Percentiles rank a stretch among this genome's conserved stretches.
Conservation (phyloP, 78 protist species). For the Anaeramoeba ignava region DNA sequence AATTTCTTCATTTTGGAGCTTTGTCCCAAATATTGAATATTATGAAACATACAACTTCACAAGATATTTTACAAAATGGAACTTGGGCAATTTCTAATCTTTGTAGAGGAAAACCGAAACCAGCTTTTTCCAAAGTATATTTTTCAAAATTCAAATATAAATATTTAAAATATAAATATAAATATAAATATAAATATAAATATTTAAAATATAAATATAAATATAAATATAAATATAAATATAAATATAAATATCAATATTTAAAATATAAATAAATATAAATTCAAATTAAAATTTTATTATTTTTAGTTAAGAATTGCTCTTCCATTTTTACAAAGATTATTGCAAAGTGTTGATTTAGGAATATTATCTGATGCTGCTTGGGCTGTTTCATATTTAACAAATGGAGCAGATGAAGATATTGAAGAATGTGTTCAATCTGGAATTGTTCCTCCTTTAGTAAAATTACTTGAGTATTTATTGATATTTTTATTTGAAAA, state of each 20-base stretch:
- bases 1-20: neutral
- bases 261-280: too few species aligned
- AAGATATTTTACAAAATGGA: conserved; percentile 3
- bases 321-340: neutral
- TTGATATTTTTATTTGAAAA: too few species aligned
- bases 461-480: neutral
- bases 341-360: neutral
- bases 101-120: conserved; percentile 11
- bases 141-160: too few species aligned
- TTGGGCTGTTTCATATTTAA: conserved; percentile 9
- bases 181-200: too few species aligned
- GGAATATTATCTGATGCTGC: neutral
- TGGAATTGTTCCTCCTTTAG: neutral
- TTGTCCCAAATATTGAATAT: neutral
- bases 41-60: neutral
- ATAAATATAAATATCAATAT: too few species aligned
- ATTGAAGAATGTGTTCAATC: neutral
- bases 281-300: too few species aligned
- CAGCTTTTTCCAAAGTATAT: neutral
- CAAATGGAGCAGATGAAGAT: neutral
- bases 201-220: too few species aligned
- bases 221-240: too few species aligned
- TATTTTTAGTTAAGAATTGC: too few species aligned
- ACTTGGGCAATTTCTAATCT: neutral
- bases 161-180: too few species aligned